Evolutionary conservation across 2,329 filamentous ascomycete species (phyloP), one percentile per base, ranked within the genome.

Genomic region (Graphium sp.): DNA sequence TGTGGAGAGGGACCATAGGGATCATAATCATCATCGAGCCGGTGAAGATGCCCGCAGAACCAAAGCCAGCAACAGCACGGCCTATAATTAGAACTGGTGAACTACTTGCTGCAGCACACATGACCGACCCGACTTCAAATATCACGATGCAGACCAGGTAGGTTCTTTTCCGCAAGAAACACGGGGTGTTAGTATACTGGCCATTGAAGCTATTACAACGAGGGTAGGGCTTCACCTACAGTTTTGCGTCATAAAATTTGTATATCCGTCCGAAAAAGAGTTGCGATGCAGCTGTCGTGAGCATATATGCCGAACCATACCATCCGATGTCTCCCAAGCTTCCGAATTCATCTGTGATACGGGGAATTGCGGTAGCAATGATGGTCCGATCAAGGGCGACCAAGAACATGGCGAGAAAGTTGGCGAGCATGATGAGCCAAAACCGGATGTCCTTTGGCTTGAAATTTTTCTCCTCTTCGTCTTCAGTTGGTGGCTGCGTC

Each of bases 231-330:
- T 8, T 8, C 27, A 39, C 52, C 36, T 37, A 62, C 51, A 42
- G 49, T 37, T 55, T 62, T 35, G 55, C 53, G 27, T 58, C 50
- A 33, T 62, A 65, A 32, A 59, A 58, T 38, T 56, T 60, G 43
- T 61, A 66, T 21, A 65, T 47, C 29, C 58, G 48, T 15, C 60
- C 61, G 38, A 61, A 63, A 11, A 62, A 37, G 12, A 62, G 46
- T 37, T 62, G 58, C 12, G 56, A 60, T n/a, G 62, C 62, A 6
- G 63, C 58, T 3, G 64, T 65, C 9, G 67, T 70, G 36, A 74
- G 50, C 55, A 73, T 63, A 42, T 68, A 67, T 6, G 62, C 59
- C 26, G 62, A 64, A 4, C 62, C 64, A 42, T 71, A 72, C 67
- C 68, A 73, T 28, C 64, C 66, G 30, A 73, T 63, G 35, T 73